These are phyloP conservation scores for Starmera stellimalicola DNA, from an alignment of 1,139 yeast species.

Conservation along the genomic window DNA sequence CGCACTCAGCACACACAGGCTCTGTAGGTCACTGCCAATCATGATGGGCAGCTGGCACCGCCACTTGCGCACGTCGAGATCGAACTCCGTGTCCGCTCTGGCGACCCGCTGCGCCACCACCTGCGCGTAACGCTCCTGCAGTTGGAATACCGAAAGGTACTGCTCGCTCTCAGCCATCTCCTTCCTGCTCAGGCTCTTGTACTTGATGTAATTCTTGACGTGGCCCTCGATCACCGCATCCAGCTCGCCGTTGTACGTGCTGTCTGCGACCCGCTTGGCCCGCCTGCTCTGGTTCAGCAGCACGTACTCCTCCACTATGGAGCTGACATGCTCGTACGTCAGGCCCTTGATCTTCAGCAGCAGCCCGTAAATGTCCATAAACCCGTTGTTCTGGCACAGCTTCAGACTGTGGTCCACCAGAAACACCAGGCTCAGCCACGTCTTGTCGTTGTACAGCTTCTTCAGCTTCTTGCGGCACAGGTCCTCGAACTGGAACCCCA, in stretches of 20 bases:
- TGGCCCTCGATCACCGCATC: slow-evolving; percentile 5
- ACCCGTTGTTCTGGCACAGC: slow-evolving; percentile 1
- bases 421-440: slow-evolving; percentile 13
- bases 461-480: slow-evolving; percentile 6
- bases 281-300: slow-evolving; percentile 5
- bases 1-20: slow-evolving; percentile 7
- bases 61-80: slow-evolving; percentile 6
- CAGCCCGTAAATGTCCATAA: slow-evolving; percentile 10
- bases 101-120: too few relatives aligned
- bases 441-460: slow-evolving; percentile 7
- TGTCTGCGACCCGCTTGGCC: not conserved
- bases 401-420: slow-evolving; percentile 10
- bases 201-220: slow-evolving; percentile 5
- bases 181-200: slow-evolving; percentile 5
- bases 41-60: slow-evolving; percentile 10
- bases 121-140: slow-evolving; percentile 19
- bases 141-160: slow-evolving; percentile 9
- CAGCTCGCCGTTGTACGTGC: slow-evolving; percentile 3
- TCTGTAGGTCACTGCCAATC: slow-evolving; percentile 3
- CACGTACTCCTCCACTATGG: slow-evolving; percentile 8
- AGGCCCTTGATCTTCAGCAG: slow-evolving; percentile 10
- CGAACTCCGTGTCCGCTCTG: too few relatives aligned
- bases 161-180: slow-evolving; percentile 7
- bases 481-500: slow-evolving; percentile 16
- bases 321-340: slow-evolving; percentile 12